Evolutionary conservation across 768 basidiomycete species (phyloP).

Genomic region (Suillus paluster): DNA sequence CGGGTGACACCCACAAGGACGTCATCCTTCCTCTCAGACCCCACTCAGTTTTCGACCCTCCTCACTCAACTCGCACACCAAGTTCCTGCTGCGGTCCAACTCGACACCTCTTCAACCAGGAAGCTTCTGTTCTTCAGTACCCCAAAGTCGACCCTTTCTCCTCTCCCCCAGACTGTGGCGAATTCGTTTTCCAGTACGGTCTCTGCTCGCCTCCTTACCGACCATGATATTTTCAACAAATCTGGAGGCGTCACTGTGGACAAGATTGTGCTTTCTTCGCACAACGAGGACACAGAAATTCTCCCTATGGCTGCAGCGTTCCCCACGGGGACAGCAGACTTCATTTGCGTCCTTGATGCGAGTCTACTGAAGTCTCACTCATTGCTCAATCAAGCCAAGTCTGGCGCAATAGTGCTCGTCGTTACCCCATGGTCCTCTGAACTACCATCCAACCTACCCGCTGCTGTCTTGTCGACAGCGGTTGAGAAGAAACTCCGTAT

Average conservation of each 20-base stretch:
- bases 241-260: slow-evolving; percentile 71
- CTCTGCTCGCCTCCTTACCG: slow-evolving; percentile 62
- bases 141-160: slow-evolving; percentile 47
- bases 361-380: slow-evolving; percentile 79
- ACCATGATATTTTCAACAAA: slow-evolving; percentile 77
- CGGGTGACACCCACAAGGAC: slow-evolving; percentile 61
- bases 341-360: slow-evolving; percentile 77
- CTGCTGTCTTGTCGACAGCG: slow-evolving; percentile 50
- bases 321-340: slow-evolving; percentile 64
- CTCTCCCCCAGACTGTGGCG: slow-evolving; percentile 53
- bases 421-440: slow-evolving; percentile 77
- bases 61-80: slow-evolving; percentile 28
- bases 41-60: slow-evolving; percentile 50
- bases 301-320: slow-evolving; percentile 60
- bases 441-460: slow-evolving; percentile 66
- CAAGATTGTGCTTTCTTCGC: slow-evolving; percentile 67
- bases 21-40: slow-evolving; percentile 52
- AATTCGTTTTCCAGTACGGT: slow-evolving; percentile 62
- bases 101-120: slow-evolving; percentile 39
- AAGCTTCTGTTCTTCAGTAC: slow-evolving; percentile 61
- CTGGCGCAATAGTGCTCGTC: slow-evolving; percentile 72
- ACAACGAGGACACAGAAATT: slow-evolving; percentile 38
- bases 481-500: slow-evolving; percentile 56
- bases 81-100: slow-evolving; percentile 32
- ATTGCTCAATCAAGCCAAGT: slow-evolving; percentile 67